Conservation (phyloP, 2,329 filamentous ascomycete species). For the Pyrenophora graminea region DNA sequence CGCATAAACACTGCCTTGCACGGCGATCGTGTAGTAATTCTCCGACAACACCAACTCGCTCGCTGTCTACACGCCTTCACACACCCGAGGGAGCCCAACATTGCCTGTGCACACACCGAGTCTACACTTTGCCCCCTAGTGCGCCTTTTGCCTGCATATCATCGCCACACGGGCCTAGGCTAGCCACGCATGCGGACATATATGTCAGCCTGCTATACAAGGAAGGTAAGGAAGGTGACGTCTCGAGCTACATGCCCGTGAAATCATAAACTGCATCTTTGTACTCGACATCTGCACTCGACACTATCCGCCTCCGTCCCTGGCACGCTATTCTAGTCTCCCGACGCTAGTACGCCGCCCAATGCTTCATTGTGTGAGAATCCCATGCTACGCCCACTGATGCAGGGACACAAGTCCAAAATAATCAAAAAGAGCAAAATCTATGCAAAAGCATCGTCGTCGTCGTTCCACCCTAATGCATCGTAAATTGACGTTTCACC, state of each 20-base stretch:
- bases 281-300: background rate
- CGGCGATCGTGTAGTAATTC: background rate
- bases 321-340: background rate
- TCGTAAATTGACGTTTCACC: conserved; percentile 47
- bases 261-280: background rate
- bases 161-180: conserved; percentile 1
- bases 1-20: background rate
- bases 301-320: background rate
- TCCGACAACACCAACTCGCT: background rate
- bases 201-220: background rate
- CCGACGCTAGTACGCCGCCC: conserved; percentile 14
- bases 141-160: background rate
- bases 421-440: conserved; percentile 9
- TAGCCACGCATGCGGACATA: background rate
- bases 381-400: conserved; percentile 34
- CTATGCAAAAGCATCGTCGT: conserved; percentile 36
- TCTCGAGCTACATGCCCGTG: conserved; percentile 1
- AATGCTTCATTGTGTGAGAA: conserved; percentile 25
- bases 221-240: background rate
- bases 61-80: no score
- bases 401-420: conserved; percentile 28
- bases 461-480: conserved; percentile 54
- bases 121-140: background rate
- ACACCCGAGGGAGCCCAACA: no score
- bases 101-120: background rate